A percentile compares a stretch with the other conserved stretches of the same genome.
Evolutionary conservation across 208 protist species (phyloP).

Genomic region (Endotrypanum monterogeii): DNA sequence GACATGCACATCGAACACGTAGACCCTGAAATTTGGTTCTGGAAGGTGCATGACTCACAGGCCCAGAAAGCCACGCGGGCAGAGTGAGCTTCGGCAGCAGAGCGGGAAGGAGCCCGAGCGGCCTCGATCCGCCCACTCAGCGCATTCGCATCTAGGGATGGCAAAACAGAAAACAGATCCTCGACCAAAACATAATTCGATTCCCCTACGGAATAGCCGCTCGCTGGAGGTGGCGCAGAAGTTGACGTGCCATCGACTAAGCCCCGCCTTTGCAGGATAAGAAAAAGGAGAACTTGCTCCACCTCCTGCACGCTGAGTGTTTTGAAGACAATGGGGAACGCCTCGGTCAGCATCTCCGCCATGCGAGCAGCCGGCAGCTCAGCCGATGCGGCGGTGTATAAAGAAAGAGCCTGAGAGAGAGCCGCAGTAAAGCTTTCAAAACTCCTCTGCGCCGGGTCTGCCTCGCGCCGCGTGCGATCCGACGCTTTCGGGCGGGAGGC

Average conservation of each 20-base stretch:
- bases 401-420: constrained; percentile 23
- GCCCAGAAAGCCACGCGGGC: constrained; percentile 28
- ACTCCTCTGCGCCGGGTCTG: constrained; percentile 21
- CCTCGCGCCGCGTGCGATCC: constrained; percentile 23
- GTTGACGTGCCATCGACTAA: neutral
- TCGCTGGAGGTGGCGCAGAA: neutral
- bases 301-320: constrained; percentile 34
- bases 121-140: constrained; percentile 26
- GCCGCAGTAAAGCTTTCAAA: constrained; percentile 41
- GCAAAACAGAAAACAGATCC: constrained; percentile 29
- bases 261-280: constrained; percentile 13
- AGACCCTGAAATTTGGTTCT: constrained; percentile 32
- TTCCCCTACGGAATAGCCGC: neutral
- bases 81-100: neutral
- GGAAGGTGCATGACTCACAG: constrained; percentile 54
- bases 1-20: constrained; percentile 47
- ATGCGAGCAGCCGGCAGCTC: constrained; percentile 18
- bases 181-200: constrained; percentile 12
- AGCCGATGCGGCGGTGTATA: neutral
- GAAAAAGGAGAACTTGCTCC: constrained; percentile 35
- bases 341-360: constrained; percentile 32
- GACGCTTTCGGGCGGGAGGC: constrained; percentile 24
- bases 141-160: constrained; percentile 20
- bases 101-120: neutral
- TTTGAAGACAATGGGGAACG: constrained; percentile 37